Base-by-base conservation (phyloP, 139 green algal genomes). In the Gonium pectorale region DNA sequence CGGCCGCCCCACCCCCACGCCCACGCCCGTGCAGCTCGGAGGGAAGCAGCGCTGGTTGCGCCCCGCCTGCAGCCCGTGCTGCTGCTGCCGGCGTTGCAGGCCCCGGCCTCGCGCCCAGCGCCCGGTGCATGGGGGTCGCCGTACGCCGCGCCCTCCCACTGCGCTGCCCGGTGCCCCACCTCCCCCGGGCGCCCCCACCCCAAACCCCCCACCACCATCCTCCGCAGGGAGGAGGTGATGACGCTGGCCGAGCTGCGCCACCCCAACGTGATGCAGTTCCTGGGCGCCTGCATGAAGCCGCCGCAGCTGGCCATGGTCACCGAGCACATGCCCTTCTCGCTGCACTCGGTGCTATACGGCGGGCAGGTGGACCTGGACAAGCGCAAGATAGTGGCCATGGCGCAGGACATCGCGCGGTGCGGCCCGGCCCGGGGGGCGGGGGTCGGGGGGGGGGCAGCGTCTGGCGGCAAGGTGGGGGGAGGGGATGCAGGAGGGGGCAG, bases 201-300 rank as follows among this genome's bases (percentile, higher is more conserved):
- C 21, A 35, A n/a, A 59, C n/a, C 56, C 56, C 56, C 56, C 21
- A 33, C 56, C 56, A 35, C 56, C 56, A 2, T 31, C 19, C 24
- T 7, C 60, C 31, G 51, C 86, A 92, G 85, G 78, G 87, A 90
- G 67, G 90, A 93, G 83, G 88, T 93, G n/a, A 92, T 94, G 86
- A 94, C 86, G 26, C 74, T 95, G 73, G 86, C 92, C 49, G 74
- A 80, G 43, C 79, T 96, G 69, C 86, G 90, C 38, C 93, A 96
- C 88, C 93, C 92, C 37, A 92, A 96, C 79, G 74, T 96, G 13
- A 62, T 94, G 37, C 92, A 93, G 85, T 93, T 95, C 80, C 87
- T 94, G 33, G 93, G 92, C 22, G 93, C 88, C 4, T 93, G 84
- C 81, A 90, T 90, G 73, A 88, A 86, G 67, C 84, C 85, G 5